Percentiles rank a stretch among this genome's conserved stretches.
phyloP scores from a whole-genome alignment of 345 rosid species.

The Balakata baccata region DNA sequence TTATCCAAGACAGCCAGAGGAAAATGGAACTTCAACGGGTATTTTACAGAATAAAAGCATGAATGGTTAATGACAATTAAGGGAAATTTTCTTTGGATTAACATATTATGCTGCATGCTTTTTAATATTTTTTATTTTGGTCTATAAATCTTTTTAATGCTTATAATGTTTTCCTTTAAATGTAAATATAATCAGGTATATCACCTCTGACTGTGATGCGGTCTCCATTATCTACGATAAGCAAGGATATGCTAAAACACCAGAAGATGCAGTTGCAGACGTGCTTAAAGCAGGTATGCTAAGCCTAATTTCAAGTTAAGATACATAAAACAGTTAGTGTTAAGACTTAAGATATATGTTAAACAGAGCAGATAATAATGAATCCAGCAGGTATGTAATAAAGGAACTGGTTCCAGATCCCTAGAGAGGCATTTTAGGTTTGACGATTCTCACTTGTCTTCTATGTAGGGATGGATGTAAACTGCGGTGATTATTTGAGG shows the following conservation, averaged over 20 bases:
- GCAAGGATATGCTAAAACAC: constrained; percentile 63
- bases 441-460: neutral
- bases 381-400: too few species aligned
- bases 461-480: constrained; percentile 77
- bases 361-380: too few species aligned
- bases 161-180: neutral
- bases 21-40: constrained; percentile 76
- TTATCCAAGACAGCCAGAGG: constrained; percentile 41
- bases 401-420: neutral
- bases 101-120: neutral
- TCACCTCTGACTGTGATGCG: constrained; percentile 84
- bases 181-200: constrained; percentile 47
- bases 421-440: neutral
- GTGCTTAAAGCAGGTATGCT: constrained; percentile 16
- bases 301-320: neutral
- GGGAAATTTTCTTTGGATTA: neutral
- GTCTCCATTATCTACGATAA: constrained; percentile 57
- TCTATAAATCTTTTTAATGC: too few species aligned
- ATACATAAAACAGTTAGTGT: too few species aligned
- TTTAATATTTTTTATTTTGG: neutral
- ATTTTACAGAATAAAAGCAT: constrained; percentile 5
- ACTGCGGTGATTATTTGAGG: constrained; percentile 69
- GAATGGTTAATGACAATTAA: neutral
- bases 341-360: too few species aligned
- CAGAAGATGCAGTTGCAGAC: constrained; percentile 78